These are phyloP conservation scores for Forsythia suspensa DNA, from an alignment of 257 asterid species.

Conservation along the genomic window DNA sequence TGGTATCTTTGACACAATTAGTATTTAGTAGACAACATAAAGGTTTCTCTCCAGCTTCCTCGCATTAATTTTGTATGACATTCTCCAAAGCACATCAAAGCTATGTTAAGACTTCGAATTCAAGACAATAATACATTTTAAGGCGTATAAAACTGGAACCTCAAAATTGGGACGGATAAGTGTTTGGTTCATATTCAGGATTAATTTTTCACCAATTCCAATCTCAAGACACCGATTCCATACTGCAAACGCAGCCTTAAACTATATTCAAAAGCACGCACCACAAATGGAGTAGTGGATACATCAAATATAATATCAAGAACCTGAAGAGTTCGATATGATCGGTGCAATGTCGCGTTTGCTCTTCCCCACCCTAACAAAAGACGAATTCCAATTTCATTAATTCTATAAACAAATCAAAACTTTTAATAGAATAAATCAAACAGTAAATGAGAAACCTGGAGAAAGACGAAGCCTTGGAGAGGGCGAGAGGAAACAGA, in stretches of 20 bases:
- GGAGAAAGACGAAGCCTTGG: conserved; percentile 66
- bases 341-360: conserved; percentile 83
- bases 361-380: conserved; percentile 86
- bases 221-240: background rate
- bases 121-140: background rate
- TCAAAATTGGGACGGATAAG: background rate
- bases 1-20: background rate
- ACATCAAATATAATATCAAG: background rate
- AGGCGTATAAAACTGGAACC: background rate
- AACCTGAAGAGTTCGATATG: conserved; percentile 85
- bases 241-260: background rate
- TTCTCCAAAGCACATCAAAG: background rate
- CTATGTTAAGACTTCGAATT: background rate
- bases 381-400: background rate
- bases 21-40: background rate
- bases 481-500: conserved; percentile 52
- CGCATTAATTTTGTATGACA: background rate
- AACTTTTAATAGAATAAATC: background rate
- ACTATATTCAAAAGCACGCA: background rate
- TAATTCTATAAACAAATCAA: background rate
- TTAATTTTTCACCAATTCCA: background rate
- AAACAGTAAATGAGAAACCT: conserved; percentile 37
- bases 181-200: background rate
- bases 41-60: background rate
- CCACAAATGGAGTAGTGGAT: background rate